These are phyloP conservation scores for Rhizopus stolonifer DNA, from an alignment of 371 early-diverging fungal species.

Conservation along the genomic window DNA sequence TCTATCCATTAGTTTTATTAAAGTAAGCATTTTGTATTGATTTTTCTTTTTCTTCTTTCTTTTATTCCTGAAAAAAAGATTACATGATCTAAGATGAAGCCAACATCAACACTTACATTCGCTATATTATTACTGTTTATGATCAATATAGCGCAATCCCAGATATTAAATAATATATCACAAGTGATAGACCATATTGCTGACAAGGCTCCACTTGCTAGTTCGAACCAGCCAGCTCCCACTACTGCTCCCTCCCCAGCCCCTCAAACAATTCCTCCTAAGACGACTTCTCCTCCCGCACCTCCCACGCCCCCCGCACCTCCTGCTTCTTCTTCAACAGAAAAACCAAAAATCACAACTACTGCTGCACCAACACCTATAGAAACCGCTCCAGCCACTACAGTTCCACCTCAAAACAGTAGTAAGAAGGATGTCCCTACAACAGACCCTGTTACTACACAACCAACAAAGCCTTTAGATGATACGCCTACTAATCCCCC, in stretches of 20 bases:
- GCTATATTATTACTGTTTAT: constrained; percentile 6
- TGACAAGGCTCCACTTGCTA: background rate
- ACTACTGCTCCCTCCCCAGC: constrained; percentile 7
- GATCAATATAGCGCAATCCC: constrained; percentile 5
- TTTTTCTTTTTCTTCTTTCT: constrained; percentile 8
- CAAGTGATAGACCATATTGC: constrained; percentile 3
- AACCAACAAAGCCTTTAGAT: constrained; percentile 2
- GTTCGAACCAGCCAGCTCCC: constrained; percentile 9
- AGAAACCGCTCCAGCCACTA: constrained; percentile 4
- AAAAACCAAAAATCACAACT: background rate
- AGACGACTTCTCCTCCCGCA: background rate
- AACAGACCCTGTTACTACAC: constrained; percentile 4
- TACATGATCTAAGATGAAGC: background rate
- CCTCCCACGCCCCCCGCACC: constrained; percentile 8
- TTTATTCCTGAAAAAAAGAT: background rate
- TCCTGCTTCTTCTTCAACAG: constrained; percentile 3
- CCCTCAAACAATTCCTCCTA: constrained; percentile 1
- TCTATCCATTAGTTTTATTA: background rate
- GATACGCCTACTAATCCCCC: constrained; percentile 8
- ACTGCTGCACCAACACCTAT: constrained; percentile 1
- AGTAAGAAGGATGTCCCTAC: constrained; percentile 3
- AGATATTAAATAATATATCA: constrained; percentile 13
- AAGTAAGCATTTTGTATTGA: constrained; percentile 1
- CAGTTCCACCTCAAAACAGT: constrained; percentile 1
- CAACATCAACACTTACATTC: background rate